These are phyloP conservation scores for Wickerhamiella cacticola DNA, from an alignment of 805 yeast genomes.

Conservation along the genomic window DNA sequence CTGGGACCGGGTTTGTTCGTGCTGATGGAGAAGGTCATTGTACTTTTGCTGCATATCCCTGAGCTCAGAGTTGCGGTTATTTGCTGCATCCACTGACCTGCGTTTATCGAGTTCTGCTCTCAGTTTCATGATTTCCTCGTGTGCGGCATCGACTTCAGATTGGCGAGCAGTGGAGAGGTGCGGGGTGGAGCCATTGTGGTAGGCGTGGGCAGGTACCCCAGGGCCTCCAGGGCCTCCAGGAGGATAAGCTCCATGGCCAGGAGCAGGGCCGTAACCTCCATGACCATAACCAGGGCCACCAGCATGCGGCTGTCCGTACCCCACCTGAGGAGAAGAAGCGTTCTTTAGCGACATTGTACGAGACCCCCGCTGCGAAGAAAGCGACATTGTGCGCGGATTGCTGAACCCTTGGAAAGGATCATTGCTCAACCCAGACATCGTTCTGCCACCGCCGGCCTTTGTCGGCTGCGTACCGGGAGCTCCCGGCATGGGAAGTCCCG, in stretches of 20 bases:
- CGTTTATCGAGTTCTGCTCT: slow-evolving; percentile 3
- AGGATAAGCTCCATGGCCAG: background rate
- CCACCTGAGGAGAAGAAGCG: background rate
- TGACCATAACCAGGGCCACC: background rate
- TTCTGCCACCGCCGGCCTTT: background rate
- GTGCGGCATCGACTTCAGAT: background rate
- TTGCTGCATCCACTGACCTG: background rate
- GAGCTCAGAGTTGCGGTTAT: background rate
- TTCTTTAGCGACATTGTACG: background rate
- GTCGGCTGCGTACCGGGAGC: slow-evolving; percentile 9
- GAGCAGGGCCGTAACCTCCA: background rate
- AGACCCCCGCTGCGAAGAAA: slow-evolving; percentile 8
- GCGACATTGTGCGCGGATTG: slow-evolving; percentile 4
- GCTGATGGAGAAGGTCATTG: background rate
- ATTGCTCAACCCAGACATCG: slow-evolving; percentile 8
- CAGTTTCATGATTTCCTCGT: background rate
- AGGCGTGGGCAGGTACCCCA: no score
- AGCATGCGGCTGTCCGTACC: background rate
- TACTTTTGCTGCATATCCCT: background rate
- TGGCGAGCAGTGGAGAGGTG: background rate
- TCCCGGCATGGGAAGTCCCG: slow-evolving; percentile 20
- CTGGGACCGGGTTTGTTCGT: slow-evolving; percentile 1
- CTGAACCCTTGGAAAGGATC: slow-evolving; percentile 11
- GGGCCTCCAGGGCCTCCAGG: no score
- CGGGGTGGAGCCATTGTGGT: background rate